Evolutionary conservation across 2,329 filamentous ascomycete species (phyloP).

Genomic region (Ophiocordyceps camponoti-saundersi): DNA sequence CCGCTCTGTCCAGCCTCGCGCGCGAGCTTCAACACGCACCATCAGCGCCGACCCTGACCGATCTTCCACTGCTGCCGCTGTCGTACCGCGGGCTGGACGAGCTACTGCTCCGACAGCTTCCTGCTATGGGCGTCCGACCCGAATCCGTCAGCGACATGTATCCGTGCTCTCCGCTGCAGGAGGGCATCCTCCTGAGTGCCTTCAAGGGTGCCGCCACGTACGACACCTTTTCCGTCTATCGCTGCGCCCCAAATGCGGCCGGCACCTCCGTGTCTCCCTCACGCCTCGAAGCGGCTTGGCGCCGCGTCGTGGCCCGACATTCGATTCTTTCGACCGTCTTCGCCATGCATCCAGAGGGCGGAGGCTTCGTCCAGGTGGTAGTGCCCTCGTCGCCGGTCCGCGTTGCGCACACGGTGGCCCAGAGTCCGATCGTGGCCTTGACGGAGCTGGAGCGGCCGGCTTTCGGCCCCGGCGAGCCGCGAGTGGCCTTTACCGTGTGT

Average conservation of each 20-base stretch:
- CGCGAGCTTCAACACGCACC: slow-evolving; percentile 1
- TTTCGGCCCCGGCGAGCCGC: slow-evolving; percentile 2
- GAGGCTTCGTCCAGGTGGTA: slow-evolving; percentile 4
- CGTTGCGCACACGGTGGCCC: neutral
- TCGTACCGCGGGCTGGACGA: slow-evolving; percentile 1
- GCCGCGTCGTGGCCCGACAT: slow-evolving; percentile 2
- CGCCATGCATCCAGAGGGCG: slow-evolving; percentile 3
- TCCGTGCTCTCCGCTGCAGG: slow-evolving; percentile 20
- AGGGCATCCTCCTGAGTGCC: slow-evolving; percentile 19
- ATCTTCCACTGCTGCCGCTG: slow-evolving; percentile 14
- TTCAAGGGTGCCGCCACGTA: slow-evolving; percentile 2
- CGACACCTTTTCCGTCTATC: slow-evolving; percentile 6
- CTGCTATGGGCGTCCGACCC: slow-evolving; percentile 1
- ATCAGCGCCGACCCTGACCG: slow-evolving; percentile 11
- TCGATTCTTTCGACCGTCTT: slow-evolving; percentile 3
- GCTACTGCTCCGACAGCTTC: slow-evolving; percentile 1
- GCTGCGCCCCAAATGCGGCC: slow-evolving; percentile 1
- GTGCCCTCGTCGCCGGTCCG: neutral
- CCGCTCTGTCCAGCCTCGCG: neutral
- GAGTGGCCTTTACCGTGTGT: slow-evolving; percentile 4
- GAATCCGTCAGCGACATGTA: slow-evolving; percentile 7
- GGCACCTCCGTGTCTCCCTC: neutral
- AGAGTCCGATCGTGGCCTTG: neutral
- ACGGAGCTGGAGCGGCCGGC: neutral
- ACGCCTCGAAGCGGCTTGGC: slow-evolving; percentile 4